phyloP scores from a whole-genome alignment of 805 yeast species.

The Metschnikowia drakensbergensis region DNA sequence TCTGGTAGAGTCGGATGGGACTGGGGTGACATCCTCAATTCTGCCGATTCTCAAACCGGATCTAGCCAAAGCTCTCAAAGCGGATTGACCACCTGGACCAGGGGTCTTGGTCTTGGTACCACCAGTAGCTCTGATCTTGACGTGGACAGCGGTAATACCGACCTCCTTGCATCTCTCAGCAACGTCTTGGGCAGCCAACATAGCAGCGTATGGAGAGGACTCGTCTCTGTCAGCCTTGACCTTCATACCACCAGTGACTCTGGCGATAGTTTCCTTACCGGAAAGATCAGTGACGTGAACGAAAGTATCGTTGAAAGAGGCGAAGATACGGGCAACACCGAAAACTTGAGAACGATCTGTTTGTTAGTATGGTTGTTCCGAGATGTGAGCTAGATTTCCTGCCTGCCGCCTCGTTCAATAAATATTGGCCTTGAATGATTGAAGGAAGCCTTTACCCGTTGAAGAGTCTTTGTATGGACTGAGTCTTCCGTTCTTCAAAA shows the following conservation, averaged over 20 bases:
- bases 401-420: no score
- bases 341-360: slow-evolving; percentile 91
- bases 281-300: slow-evolving; percentile 99
- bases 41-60: slow-evolving; percentile 99
- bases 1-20: slow-evolving; percentile 99
- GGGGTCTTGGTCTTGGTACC: slow-evolving; percentile 99
- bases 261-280: slow-evolving; percentile 99
- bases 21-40: slow-evolving; percentile 99
- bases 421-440: no score
- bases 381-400: neutral
- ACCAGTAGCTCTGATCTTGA: slow-evolving; percentile 99
- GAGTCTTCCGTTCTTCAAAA: no score
- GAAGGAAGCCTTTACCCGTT: no score
- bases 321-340: slow-evolving; percentile 99
- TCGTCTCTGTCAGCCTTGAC: slow-evolving; percentile 99
- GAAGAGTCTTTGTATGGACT: no score
- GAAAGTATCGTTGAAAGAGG: slow-evolving; percentile 99
- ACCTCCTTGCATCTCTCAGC: slow-evolving; percentile 99
- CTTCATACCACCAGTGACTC: slow-evolving; percentile 99
- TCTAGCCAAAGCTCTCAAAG: slow-evolving; percentile 98
- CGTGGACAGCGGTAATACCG: slow-evolving; percentile 99
- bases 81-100: slow-evolving; percentile 99
- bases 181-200: slow-evolving; percentile 99
- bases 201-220: slow-evolving; percentile 99
- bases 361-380: slow-evolving; percentile 13